A percentile compares a stretch with the other conserved stretches of the same genome.
Conservation (phyloP, 257 asterid genomes). For the Capsicum pubescens region DNA sequence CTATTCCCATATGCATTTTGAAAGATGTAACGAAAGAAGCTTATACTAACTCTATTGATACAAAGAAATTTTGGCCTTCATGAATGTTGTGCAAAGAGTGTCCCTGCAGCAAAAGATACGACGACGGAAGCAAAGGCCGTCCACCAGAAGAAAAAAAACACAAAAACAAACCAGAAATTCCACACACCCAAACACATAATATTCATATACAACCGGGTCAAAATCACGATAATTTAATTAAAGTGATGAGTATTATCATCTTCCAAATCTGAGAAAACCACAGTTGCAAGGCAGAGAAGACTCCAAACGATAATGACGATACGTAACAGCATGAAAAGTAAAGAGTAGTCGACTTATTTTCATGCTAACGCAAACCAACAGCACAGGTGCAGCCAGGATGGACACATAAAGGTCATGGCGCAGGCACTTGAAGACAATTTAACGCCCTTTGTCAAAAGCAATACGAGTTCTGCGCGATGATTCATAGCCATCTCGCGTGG, state of each 20-base stretch:
- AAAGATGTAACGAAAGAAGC: too few species aligned
- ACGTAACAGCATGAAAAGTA: neutral
- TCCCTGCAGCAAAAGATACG: neutral
- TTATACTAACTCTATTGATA: too few species aligned
- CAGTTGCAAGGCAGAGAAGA: neutral
- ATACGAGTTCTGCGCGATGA: slow-evolving; percentile 49
- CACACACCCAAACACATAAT: neutral
- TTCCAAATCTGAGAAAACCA: neutral
- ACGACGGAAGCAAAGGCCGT: neutral
- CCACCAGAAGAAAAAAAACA: neutral
- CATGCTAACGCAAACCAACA: neutral
- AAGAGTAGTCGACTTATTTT: neutral
- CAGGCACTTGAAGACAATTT: neutral
- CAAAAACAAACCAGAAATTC: neutral
- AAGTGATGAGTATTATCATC: neutral
- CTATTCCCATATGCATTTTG: too few species aligned
- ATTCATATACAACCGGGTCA: neutral
- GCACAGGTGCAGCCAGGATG: neutral
- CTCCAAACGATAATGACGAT: neutral
- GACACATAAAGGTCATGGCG: neutral
- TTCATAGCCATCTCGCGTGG: slow-evolving; percentile 51
- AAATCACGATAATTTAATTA: neutral
- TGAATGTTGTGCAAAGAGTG: too few species aligned
- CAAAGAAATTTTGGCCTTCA: too few species aligned
- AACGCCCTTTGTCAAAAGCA: slow-evolving; percentile 51